A percentile compares a stretch with the other conserved stretches of the same genome.
Evolutionary conservation across 2,329 filamentous ascomycete species (phyloP).

Genomic region (Pseudohalonectria lignicola): DNA sequence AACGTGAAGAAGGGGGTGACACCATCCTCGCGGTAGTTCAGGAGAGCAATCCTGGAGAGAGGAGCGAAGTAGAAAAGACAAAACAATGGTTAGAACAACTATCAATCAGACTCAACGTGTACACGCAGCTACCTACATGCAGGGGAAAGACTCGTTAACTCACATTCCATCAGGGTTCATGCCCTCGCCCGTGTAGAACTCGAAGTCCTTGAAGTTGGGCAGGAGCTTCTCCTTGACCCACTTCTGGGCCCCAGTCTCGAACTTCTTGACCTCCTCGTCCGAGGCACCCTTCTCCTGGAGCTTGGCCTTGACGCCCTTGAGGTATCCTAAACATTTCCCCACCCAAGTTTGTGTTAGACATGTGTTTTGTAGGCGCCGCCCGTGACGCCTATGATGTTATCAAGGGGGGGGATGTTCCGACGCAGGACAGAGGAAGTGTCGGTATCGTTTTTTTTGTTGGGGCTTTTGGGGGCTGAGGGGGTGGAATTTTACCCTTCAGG

Average conservation of each 20-base stretch:
- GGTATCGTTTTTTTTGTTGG: conserved; percentile 3
- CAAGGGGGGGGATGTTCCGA: too few relatives aligned
- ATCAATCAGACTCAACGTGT: too few relatives aligned
- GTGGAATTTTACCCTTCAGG: conserved; percentile 60
- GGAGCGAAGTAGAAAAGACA: too few relatives aligned
- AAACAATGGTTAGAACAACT: too few relatives aligned
- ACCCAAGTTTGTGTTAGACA: too few relatives aligned
- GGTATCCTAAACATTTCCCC: conserved; percentile 73
- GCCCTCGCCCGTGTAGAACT: conserved; percentile 85
- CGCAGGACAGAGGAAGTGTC: too few relatives aligned
- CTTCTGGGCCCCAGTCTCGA: conserved; percentile 63
- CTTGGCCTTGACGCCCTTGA: conserved; percentile 73
- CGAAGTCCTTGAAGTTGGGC: conserved; percentile 87
- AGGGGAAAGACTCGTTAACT: too few relatives aligned
- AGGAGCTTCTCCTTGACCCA: conserved; percentile 78
- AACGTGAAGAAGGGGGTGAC: conserved; percentile 77
- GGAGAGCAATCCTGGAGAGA: conserved; percentile 61
- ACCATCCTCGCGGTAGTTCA: conserved; percentile 97
- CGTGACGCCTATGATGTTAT: too few relatives aligned
- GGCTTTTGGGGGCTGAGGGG: background rate
- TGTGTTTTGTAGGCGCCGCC: too few relatives aligned
- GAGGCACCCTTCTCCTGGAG: conserved; percentile 47
- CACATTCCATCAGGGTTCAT: conserved; percentile 94
- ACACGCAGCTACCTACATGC: too few relatives aligned
- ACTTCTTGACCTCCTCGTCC: conserved; percentile 60